A percentile compares a stretch with the other conserved stretches of the same genome.
Evolutionary conservation across 345 rosid species (phyloP).

Genomic region (Cardamine chenopodiifolia): DNA sequence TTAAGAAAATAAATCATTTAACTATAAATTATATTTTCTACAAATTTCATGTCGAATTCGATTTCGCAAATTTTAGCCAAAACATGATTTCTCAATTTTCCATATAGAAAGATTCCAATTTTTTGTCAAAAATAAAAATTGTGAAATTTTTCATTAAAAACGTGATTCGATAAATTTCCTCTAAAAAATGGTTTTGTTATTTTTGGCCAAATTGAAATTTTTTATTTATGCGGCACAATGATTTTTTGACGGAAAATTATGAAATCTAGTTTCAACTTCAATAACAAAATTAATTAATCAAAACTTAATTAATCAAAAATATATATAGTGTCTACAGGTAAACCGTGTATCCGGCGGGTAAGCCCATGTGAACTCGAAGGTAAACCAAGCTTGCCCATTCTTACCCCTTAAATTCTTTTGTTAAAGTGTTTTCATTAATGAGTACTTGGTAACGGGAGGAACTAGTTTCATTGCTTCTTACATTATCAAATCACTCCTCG

Average conservation of each 20-base stretch:
- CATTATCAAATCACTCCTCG: conserved; percentile 67
- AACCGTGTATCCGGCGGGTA: background rate
- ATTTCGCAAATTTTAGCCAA: background rate
- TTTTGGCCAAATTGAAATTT: background rate
- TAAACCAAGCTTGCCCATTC: background rate
- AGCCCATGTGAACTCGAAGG: background rate
- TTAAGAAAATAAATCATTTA: background rate
- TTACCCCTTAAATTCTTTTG: too few relatives aligned
- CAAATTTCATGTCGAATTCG: too few relatives aligned
- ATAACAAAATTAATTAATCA: too few relatives aligned
- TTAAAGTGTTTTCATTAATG: background rate
- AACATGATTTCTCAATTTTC: too few relatives aligned
- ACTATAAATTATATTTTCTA: background rate
- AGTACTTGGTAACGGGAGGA: conserved; percentile 92
- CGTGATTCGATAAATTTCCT: background rate
- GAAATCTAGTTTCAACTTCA: background rate
- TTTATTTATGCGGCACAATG: too few relatives aligned
- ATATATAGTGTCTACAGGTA: too few relatives aligned
- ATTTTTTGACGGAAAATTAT: too few relatives aligned
- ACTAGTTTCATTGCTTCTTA: conserved; percentile 85
- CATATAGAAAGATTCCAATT: background rate
- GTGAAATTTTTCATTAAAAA: too few relatives aligned
- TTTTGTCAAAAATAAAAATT: too few relatives aligned
- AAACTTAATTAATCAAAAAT: too few relatives aligned
- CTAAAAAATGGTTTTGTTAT: too few relatives aligned